These are phyloP conservation scores for Fusarium fujikuroi DNA, from an alignment of 2,329 filamentous ascomycete species.

Conservation along the genomic window DNA sequence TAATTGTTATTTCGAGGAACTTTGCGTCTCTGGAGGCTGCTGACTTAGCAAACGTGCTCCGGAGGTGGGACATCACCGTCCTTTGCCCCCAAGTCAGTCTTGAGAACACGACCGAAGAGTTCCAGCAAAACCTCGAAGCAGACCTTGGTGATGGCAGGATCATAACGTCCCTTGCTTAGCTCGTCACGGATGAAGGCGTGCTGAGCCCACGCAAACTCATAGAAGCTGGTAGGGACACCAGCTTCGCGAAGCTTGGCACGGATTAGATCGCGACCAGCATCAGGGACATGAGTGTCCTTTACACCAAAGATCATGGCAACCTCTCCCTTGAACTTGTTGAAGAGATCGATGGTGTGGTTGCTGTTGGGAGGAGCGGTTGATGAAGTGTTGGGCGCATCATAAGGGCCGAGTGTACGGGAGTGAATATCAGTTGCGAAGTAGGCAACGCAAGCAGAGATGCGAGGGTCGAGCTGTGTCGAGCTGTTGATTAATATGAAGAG, in stretches of 20 bases:
- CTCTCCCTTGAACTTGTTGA: conserved; percentile 81
- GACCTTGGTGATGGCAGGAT: conserved; percentile 84
- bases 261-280: conserved; percentile 84
- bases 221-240: conserved; percentile 80
- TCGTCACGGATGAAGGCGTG: conserved; percentile 96
- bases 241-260: conserved; percentile 82
- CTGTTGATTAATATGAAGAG: not conserved
- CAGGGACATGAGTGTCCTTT: conserved; percentile 89
- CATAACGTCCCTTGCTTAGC: conserved; percentile 91
- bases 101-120: conserved; percentile 81
- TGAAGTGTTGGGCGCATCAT: conserved; percentile 60
- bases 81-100: conserved; percentile 78
- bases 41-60: conserved; percentile 75
- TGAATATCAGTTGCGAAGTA: conserved; percentile 97
- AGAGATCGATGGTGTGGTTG: conserved; percentile 63
- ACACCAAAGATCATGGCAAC: conserved; percentile 92
- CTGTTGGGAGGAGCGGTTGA: conserved; percentile 51
- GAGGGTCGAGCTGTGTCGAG: conserved; percentile 69
- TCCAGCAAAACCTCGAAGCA: conserved; percentile 93
- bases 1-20: not conserved
- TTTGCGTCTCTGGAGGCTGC: not conserved
- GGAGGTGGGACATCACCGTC: conserved; percentile 70
- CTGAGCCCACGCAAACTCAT: conserved; percentile 93
- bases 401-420: conserved; percentile 76
- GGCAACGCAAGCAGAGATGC: conserved; percentile 80